phyloP scores from a whole-genome alignment of 257 asterid genomes.

The Lantana camara region DNA sequence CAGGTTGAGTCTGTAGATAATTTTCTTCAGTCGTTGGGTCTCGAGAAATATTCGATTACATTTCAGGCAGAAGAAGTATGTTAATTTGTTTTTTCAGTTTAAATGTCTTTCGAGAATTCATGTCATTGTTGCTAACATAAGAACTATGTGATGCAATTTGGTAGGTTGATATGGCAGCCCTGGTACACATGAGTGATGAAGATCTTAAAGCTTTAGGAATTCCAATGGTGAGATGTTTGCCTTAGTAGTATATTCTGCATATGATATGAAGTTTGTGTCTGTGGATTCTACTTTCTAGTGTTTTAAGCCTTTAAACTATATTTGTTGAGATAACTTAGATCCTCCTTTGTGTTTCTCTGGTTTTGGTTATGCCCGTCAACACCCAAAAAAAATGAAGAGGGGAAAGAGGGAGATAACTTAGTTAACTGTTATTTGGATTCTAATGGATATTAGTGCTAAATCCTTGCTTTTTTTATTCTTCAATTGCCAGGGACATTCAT shows the following conservation, averaged over 20 bases:
- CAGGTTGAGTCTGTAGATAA: constrained; percentile 84
- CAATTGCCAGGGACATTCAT: not conserved
- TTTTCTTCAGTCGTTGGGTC: constrained; percentile 84
- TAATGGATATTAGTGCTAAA: not conserved
- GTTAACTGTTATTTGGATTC: not conserved
- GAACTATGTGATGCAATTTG: constrained; percentile 23
- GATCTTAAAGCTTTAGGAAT: constrained; percentile 98
- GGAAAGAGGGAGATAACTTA: constrained; percentile 13
- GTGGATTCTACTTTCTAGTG: not conserved
- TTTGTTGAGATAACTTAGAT: constrained; percentile 16
- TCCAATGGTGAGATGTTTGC: constrained; percentile 71
- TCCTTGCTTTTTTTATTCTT: not conserved
- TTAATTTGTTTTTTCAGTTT: constrained; percentile 20
- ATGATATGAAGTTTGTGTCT: constrained; percentile 11
- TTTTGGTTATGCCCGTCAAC: not conserved
- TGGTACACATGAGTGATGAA: constrained; percentile 92
- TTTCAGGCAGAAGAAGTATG: constrained; percentile 99
- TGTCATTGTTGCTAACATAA: constrained; percentile 15
- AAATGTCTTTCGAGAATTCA: constrained; percentile 13
- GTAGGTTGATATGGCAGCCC: constrained; percentile 98
- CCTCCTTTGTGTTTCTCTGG: not conserved
- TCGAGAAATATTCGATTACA: constrained; percentile 82
- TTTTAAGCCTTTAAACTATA: not conserved
- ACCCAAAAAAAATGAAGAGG: not conserved
- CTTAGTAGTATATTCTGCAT: constrained; percentile 1